Evolutionary conservation across 768 basidiomycete genomes (phyloP), one percentile per base, ranked within the genome.

Genomic region (Pulveroboletus sp.): DNA sequence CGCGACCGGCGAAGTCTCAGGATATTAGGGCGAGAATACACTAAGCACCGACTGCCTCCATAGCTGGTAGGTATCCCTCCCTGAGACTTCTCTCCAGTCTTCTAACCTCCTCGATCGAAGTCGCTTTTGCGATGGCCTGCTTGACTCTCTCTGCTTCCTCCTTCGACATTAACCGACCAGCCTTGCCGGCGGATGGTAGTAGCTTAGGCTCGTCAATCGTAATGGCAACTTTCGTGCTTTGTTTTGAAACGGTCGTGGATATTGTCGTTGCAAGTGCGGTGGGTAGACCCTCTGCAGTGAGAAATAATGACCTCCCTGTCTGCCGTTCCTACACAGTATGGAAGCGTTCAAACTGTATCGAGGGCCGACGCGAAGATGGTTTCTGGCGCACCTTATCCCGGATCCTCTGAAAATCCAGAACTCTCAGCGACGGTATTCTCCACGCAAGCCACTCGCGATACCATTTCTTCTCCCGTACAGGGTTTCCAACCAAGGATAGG

Each of bases 371-470:
- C 47, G 51, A 57, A 53, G 54, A 49, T 39, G 46, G 64, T 62
- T 68, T 68, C 72, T 68, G 70, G 73, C 85, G 76, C 75, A 93
- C 92, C 83, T 93, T 92, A 70, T 93, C 91, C 68, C 87, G 84
- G 63, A 95, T 89, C 72, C 92, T 83, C 78, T 92, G 88, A 73
- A 90, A 95, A 80, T 95, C 92, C 66, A 95, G 77, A 73, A 92
- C 88, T 79, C 93, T 84, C 65, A 95, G 79, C 65, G 80, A 78
- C 69, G 86, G 83, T 76, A 92, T 76, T 74, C 85, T 82, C 82
- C 83, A 92, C 60, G 89, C 83, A 76, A 93, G 81, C 92, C 92
- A 95, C 75, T 92, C 89, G 75, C 91, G 88, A 76, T 94, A 95
- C 83, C 87, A 90, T 81, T 92, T 90, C 78, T 88, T 89, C 74